Base-by-base conservation (phyloP, 352 stramenopile species). In the Phytophthora pisi region DNA sequence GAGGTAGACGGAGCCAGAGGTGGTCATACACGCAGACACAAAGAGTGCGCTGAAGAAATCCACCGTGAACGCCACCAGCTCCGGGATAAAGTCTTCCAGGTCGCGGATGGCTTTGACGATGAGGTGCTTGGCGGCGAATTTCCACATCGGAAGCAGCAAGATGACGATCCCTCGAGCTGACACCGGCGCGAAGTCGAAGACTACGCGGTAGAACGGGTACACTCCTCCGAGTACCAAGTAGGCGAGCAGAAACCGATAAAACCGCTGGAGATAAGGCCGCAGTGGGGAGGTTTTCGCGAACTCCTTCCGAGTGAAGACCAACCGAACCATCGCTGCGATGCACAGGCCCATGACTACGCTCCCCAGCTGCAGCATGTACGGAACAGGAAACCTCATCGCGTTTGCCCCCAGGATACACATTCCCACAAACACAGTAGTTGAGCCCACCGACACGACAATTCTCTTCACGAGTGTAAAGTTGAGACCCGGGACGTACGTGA, bases 21-120 rank as follows among this genome's bases (percentile, higher is more conserved):
- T 70, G 6, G 51, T 55, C 23, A 75, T 70, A 40, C 68, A 75
- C 2, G 51, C 68, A 2, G 57, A 69, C 7, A 68, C 54, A 18
- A 70, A 74, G 0, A 74, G 61, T 15, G 61, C 38, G 30, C 64
- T 60, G 24, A 74, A 69, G 10, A 69, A 56, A 42, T 69, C 62
- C 1, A 59, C 36, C 2, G 40, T 52, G 31, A 69, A 57, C 3
- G 57, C 55, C 34, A 70, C 51, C 0, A 53, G 28, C 52, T 51
- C 40, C 4, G 57, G 57, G 10, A 56, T 55, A 26, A 57, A 64
- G 6, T 64, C 57, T n/a, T 64, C 57, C 2, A 57, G 30, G 2
- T 56, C 30, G 18, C 20, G 28, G 24, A 45, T 51, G 2, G 28
- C 26, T 6, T 28, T 23, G 8, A 61, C 47, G 8, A 64, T 42